Conservation (phyloP, 108 stramenopile genomes). For the Licmophora abbreviata region DNA sequence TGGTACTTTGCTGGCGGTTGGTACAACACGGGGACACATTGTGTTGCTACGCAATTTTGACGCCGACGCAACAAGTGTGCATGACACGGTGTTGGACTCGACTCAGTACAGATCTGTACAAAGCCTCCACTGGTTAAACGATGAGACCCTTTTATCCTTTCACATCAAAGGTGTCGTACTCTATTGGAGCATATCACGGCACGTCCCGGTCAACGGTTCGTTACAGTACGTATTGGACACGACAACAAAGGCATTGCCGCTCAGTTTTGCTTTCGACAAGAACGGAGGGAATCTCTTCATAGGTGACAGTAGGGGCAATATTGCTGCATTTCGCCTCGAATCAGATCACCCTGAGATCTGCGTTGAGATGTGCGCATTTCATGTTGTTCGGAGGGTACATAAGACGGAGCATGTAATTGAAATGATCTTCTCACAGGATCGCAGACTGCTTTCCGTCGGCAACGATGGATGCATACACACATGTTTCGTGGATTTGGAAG, state of each 20-base stretch:
- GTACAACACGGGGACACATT: constrained; percentile 51
- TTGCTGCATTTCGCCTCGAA: constrained; percentile 36
- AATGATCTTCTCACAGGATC: constrained; percentile 12
- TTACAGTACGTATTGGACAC: constrained; percentile 13
- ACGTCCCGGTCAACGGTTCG: background rate
- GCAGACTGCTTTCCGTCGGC: constrained; percentile 44
- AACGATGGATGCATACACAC: constrained; percentile 67
- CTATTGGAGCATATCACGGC: constrained; percentile 23
- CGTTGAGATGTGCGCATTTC: constrained; percentile 1
- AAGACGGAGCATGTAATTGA: constrained; percentile 68
- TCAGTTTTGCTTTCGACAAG: constrained; percentile 36
- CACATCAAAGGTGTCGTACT: constrained; percentile 46
- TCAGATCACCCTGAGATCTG: constrained; percentile 1
- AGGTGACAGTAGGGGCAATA: constrained; percentile 62
- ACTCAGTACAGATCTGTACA: constrained; percentile 30
- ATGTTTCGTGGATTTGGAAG: constrained; percentile 10
- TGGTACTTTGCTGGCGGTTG: constrained; percentile 27
- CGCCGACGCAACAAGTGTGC: background rate
- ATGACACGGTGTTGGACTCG: constrained; percentile 6
- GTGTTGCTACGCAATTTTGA: constrained; percentile 14
- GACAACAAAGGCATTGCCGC: constrained; percentile 43
- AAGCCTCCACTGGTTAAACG: constrained; percentile 36
- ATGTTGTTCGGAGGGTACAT: constrained; percentile 29
- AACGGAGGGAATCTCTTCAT: constrained; percentile 24
- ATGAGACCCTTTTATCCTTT: constrained; percentile 40